phyloP scores from a whole-genome alignment of 2,329 filamentous ascomycete genomes.

The Nannizziopsis arthrosporioides region DNA sequence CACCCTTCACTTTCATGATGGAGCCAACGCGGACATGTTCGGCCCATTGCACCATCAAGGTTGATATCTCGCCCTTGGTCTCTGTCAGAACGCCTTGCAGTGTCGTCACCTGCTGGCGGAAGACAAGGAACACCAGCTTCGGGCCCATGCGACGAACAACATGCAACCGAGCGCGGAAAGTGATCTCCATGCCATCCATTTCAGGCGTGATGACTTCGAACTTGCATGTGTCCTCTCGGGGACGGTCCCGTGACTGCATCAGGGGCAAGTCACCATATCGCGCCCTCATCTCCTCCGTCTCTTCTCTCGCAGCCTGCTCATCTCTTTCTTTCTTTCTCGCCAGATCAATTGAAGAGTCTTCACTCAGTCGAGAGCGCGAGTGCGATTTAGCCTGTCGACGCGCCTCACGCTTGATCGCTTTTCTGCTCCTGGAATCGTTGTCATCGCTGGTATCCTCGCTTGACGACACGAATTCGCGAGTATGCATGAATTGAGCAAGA shows the following conservation, averaged over 20 bases:
- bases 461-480: conserved; percentile 32
- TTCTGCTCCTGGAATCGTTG: conserved; percentile 32
- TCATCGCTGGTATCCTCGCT: conserved; percentile 32
- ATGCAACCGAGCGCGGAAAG: conserved; percentile 62
- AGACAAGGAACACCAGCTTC: conserved; percentile 71
- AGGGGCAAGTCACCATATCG: conserved; percentile 48
- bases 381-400: conserved; percentile 28
- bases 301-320: conserved; percentile 40
- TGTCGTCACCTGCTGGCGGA: conserved; percentile 71
- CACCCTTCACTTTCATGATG: conserved; percentile 64
- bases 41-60: conserved; percentile 75
- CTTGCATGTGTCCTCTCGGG: conserved; percentile 37
- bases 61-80: conserved; percentile 50
- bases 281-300: conserved; percentile 47
- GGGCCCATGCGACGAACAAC: conserved; percentile 71
- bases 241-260: conserved; percentile 46
- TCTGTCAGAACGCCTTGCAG: conserved; percentile 69
- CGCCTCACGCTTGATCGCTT: conserved; percentile 34
- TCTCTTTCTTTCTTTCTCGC: conserved; percentile 24
- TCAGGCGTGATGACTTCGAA: conserved; percentile 42
- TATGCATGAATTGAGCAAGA: conserved; percentile 31
- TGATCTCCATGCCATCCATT: conserved; percentile 48
- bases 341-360: conserved; percentile 28
- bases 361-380: conserved; percentile 29
- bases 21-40: conserved; percentile 70